Evolutionary conservation across 2,329 filamentous ascomycete species (phyloP).

Genomic region (Bipolaris sorokiniana): DNA sequence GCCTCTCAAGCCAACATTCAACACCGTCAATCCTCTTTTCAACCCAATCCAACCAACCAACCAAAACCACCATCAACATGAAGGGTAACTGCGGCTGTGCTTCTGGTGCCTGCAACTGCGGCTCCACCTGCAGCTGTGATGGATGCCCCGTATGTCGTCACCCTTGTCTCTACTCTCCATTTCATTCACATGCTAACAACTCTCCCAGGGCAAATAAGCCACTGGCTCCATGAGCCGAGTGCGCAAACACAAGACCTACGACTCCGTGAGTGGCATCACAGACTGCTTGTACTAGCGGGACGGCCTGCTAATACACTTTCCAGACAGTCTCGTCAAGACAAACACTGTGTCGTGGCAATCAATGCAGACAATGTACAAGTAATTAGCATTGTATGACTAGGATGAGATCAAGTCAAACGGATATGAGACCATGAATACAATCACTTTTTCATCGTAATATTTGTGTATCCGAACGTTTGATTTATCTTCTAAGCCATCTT

Average conservation of each 20-base stretch:
- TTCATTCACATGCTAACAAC: not conserved
- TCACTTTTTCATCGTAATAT: not conserved
- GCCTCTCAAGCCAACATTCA: not conserved
- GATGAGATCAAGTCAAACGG: not conserved
- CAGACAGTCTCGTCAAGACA: slow-evolving; percentile 3
- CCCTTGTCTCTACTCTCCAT: not conserved
- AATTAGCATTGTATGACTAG: not conserved
- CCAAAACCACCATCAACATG: slow-evolving; percentile 11
- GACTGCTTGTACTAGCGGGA: not conserved
- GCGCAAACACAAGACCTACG: not conserved
- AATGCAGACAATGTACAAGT: not conserved
- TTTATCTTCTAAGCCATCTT: not conserved
- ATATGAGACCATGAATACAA: not conserved
- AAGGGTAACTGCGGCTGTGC: slow-evolving; percentile 38
- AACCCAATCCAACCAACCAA: slow-evolving; percentile 4
- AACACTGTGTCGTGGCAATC: not conserved
- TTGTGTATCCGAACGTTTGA: not conserved
- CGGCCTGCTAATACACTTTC: not conserved
- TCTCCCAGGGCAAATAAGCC: slow-evolving; percentile 27
- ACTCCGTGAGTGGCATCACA: slow-evolving; percentile 4
- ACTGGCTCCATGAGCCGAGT: not conserved
- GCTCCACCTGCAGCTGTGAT: slow-evolving; percentile 31
- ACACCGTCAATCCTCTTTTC: not conserved
- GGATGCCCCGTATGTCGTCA: slow-evolving; percentile 35
- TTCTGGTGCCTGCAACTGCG: slow-evolving; percentile 34